Conservation (phyloP, 164 flowering plant species). For the Dillenia turbinata region DNA sequence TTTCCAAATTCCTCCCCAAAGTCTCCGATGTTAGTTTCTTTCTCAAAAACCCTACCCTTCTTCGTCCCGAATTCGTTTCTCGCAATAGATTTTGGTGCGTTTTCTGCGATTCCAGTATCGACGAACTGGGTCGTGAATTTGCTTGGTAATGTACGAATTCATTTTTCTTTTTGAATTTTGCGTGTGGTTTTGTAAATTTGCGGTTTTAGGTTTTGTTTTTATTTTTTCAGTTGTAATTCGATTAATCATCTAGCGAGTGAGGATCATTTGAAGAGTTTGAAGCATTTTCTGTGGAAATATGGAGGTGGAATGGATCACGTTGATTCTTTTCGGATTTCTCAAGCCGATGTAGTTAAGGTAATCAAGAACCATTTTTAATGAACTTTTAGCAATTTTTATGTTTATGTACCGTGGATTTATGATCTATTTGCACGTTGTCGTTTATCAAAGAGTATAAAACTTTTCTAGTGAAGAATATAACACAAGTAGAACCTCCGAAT, state of each 20-base stretch:
- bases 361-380: not conserved
- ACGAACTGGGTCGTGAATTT: conserved; percentile 47
- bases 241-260: conserved; percentile 66
- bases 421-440: too few species aligned
- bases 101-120: conserved; percentile 63
- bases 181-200: not conserved
- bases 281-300: conserved; percentile 64
- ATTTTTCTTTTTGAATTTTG: not conserved
- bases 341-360: conserved; percentile 65
- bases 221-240: conserved; percentile 48
- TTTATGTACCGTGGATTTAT: not conserved
- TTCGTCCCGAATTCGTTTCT: conserved; percentile 47
- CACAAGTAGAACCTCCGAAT: too few species aligned
- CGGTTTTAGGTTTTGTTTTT: not conserved
- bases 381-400: not conserved
- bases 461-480: too few species aligned
- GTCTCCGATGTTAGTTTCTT: conserved; percentile 58
- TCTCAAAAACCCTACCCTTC: conserved; percentile 53
- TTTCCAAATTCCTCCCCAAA: conserved; percentile 58
- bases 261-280: conserved; percentile 67
- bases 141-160: conserved; percentile 44
- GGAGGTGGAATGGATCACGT: conserved; percentile 64
- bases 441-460: too few species aligned
- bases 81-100: conserved; percentile 79
- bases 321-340: conserved; percentile 49